phyloP scores from a whole-genome alignment of 192 early-diverging fungal genomes.

The Gorgonomyces haynaldii region DNA sequence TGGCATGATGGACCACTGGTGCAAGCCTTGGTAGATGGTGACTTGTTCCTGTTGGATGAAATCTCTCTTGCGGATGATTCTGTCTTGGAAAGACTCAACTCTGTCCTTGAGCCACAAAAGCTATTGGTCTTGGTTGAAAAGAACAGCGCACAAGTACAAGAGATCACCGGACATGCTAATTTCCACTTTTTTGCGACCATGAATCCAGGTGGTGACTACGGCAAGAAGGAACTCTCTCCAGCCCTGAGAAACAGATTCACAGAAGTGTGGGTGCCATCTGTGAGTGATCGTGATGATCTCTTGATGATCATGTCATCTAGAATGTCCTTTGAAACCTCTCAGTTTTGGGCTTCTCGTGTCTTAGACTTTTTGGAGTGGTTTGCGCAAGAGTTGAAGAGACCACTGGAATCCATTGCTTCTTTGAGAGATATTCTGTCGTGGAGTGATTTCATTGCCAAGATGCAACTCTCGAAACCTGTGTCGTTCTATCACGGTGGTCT shows the following conservation, averaged over 20 bases:
- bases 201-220: constrained; percentile 99
- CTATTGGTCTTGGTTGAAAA: constrained; percentile 85
- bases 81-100: constrained; percentile 91
- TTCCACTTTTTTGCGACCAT: constrained; percentile 96
- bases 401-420: constrained; percentile 45
- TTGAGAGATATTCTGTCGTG: constrained; percentile 89
- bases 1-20: constrained; percentile 97
- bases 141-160: constrained; percentile 58
- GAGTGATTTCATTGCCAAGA: constrained; percentile 67
- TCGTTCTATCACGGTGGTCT: constrained; percentile 81
- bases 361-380: constrained; percentile 79
- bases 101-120: constrained; percentile 78
- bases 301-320: constrained; percentile 28
- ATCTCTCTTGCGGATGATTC: constrained; percentile 98
- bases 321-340: constrained; percentile 1
- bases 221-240: constrained; percentile 95
- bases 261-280: constrained; percentile 92
- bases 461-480: constrained; percentile 13
- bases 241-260: constrained; percentile 96
- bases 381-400: constrained; percentile 43
- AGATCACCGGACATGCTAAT: constrained; percentile 48
- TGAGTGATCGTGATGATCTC: constrained; percentile 67
- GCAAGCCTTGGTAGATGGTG: constrained; percentile 73
- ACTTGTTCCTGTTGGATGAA: constrained; percentile 92
- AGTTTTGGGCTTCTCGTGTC: constrained; percentile 36